Base-by-base conservation (phyloP, 768 basidiomycete genomes). In the Tephrocybe sp. region DNA sequence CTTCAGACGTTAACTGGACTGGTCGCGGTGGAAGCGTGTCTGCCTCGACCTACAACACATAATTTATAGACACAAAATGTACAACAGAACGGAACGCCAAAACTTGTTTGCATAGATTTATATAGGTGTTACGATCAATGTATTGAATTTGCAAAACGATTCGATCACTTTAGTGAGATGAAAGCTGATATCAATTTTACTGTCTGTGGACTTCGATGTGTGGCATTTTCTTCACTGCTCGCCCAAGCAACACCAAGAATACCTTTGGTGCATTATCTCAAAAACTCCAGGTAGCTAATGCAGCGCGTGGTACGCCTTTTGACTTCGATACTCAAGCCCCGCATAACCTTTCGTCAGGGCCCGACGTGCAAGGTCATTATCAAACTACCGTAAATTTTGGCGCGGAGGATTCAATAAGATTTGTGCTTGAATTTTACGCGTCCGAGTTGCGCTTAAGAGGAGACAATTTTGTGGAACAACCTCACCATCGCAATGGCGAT, bases 21-120 rank as follows among this genome's bases (percentile, higher is more conserved):
- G 96, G 96, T 40, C 92, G 92, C 59, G 96, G 96, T 45, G 96
- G 96, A 58, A 92, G 86, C 60, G 93, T 96, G 50, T 92, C 96
- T 48, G 88, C 94, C 34, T 86, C 83, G 55, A 84, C 87, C 45
- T 98, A 98, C 80, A 77, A 72, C 64, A 74, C 79, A 59, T 81
- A 70, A 65, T 40, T 57, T 49, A 57, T 50, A 52, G 40, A 38
- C 20, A 45, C 19, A 32, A 52, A 48, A 26, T 53, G 56, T 54
- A 49, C 39, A 22, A 31, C 43, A 26, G 51, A 53, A 32, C 19
- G 30, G 45, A 38, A 22, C 30, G 9, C 22, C 8, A 26, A 16
- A 14, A 23, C 26, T 33, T 16, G 22, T 39, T 45, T 44, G 14
- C 36, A 36, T 56, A 53, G 51, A 56, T 49, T 49, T 49, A 52